Evolutionary conservation across 73 alveolate genomes (phyloP), one percentile per base, ranked within the genome.

Genomic region (Effrenium voratum): DNA sequence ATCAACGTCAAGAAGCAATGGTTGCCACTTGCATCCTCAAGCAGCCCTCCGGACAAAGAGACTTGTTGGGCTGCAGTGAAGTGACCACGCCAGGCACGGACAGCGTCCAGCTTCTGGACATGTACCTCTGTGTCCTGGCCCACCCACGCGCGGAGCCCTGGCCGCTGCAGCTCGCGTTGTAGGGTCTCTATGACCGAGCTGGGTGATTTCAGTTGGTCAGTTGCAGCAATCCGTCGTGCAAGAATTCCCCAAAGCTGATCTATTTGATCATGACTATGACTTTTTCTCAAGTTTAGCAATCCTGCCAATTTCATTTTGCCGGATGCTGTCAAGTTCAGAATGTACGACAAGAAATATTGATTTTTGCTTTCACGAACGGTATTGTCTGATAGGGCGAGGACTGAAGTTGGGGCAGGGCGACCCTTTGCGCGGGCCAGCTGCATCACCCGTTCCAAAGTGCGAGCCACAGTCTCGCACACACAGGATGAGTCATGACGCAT

Each of bases 171-270:
- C 43, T 83, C 93, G 38, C 6, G 30, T 22, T 36, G 57, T 43
- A 83, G 36, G 28, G 43, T 55, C 59, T 83, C 47, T 50, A 45
- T 46, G 34, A 55, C 79, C 10, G 40, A 66, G 2, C 4, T 32
- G 3, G 93, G 93, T 3, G 76, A 38, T 0, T 26, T 77, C 16
- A 83, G 28, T 36, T 10, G 43, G 30, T 50, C 93, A 2, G 45
- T 22, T 10, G 49, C 57, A 3, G 80, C 93, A 19, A 83, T 68
- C 34, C 93, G 49, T 2, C 93, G 52, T 1, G 93, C 93, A 0
- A 83, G 5, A 1, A 83, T 43, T 0, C 93, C 93, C 63, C 63
- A 83, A 1, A 83, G 93, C 79, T 83, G 93, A 38, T 83, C 93
- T 43, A 83, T 13, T 30, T 1, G 41, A 24, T 55, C 79, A 26